These are phyloP conservation scores for Eudorina sp. DNA, from an alignment of 139 green algal species.

Conservation along the genomic window DNA sequence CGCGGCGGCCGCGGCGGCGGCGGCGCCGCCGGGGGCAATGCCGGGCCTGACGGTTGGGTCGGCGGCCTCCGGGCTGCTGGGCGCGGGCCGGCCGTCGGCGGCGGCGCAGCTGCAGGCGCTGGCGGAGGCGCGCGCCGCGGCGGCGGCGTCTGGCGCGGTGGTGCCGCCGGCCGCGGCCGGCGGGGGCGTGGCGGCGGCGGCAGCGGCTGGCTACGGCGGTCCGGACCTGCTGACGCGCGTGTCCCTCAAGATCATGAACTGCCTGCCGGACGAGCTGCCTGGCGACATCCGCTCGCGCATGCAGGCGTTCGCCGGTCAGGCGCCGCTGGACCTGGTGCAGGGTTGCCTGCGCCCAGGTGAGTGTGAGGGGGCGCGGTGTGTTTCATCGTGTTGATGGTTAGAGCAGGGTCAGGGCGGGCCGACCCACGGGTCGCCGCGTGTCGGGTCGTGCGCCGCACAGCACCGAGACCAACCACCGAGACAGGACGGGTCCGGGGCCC, in stretches of 20 bases:
- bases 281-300: constrained; percentile 12
- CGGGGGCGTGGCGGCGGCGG: neutral
- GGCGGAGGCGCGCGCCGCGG: neutral
- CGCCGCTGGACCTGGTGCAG: constrained; percentile 39
- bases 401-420: too few relatives aligned
- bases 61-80: neutral
- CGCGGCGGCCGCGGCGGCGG: neutral
- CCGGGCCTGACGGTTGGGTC: too few relatives aligned
- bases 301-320: constrained; percentile 3
- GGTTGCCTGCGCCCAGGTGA: constrained; percentile 42
- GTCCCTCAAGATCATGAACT: constrained; percentile 42
- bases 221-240: constrained; percentile 29
- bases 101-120: constrained; percentile 40
- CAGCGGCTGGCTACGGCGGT: neutral
- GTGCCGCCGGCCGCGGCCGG: too few relatives aligned
- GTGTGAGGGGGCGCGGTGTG: too few relatives aligned
- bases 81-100: neutral
- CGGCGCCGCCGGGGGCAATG: neutral
- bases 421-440: too few relatives aligned
- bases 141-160: neutral
- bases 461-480: too few relatives aligned
- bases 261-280: constrained; percentile 28
- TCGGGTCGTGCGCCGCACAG: too few relatives aligned
- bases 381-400: too few relatives aligned
- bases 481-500: too few relatives aligned